Conservation (phyloP, 768 basidiomycete genomes). For the Tylopilus sp. region DNA sequence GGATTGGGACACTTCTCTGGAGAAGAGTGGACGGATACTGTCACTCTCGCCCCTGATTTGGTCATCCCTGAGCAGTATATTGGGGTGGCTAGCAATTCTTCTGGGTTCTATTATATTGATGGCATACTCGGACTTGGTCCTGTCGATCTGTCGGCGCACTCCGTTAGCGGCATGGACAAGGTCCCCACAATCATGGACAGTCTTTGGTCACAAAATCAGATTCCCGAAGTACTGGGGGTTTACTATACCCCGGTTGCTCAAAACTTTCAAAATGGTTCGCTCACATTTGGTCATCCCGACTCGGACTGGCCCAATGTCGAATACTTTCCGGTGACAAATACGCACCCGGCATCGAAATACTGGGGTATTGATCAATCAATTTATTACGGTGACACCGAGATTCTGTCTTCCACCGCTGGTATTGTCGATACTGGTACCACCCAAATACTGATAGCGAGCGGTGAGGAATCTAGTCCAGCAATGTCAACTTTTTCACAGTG, state of each 20-base stretch:
- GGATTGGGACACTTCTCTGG: neutral
- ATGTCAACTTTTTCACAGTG: neutral
- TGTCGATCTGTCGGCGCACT: slow-evolving; percentile 27
- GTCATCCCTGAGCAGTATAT: slow-evolving; percentile 31
- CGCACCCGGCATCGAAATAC: neutral
- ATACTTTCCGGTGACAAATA: neutral
- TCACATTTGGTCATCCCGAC: slow-evolving; percentile 28
- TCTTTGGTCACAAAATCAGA: slow-evolving; percentile 28
- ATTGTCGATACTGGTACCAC: neutral
- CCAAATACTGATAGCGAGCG: neutral
- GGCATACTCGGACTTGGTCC: slow-evolving; percentile 40
- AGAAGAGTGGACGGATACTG: slow-evolving; percentile 17
- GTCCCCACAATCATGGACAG: slow-evolving; percentile 37
- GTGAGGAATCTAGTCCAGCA: neutral
- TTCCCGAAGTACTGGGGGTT: slow-evolving; percentile 31
- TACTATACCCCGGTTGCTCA: slow-evolving; percentile 29
- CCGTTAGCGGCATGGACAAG: slow-evolving; percentile 4
- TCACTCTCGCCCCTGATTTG: slow-evolving; percentile 7
- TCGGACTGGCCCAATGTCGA: too few relatives aligned
- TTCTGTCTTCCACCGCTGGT: neutral
- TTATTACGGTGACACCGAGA: neutral
- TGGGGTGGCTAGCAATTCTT: slow-evolving; percentile 26
- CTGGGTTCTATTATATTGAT: slow-evolving; percentile 15
- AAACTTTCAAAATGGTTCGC: slow-evolving; percentile 17
- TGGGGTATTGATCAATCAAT: neutral